Evolutionary conservation across 2,329 filamentous ascomycete genomes (phyloP), one percentile per base, ranked within the genome.

Genomic region (Hypoxylon sp.): DNA sequence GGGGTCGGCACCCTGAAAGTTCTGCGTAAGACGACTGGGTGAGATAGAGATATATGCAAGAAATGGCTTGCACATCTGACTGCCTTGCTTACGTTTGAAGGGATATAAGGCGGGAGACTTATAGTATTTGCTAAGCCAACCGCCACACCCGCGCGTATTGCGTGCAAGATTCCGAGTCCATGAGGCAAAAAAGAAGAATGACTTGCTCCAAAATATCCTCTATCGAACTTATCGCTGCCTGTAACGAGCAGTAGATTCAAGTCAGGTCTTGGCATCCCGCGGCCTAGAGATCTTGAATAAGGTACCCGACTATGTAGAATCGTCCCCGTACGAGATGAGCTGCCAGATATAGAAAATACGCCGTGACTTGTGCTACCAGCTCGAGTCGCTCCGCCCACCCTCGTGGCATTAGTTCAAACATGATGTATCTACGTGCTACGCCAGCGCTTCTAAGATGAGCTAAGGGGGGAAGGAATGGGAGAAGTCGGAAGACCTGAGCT

Each of bases 341-440:
- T 54, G 47, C 49, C 40, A 48, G 55, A 60, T 54, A 48, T 64
- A 62, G 51, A 56, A 29, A 59, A 41, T 52, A 61, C 47, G 53
- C 58, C 58, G 29, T 59, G 46, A 40, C 24, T 49, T 45, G 57
- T 66, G 62, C 51, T 47, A 65, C 62, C 56, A 54, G 37, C 27
- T 37, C 55, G 49, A 48, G 48, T 65, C 60, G 62, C 56, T 63
- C 61, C 54, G 49, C 41, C 40, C n/a, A n/a, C n/a, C 47, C 56
- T 52, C 47, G 48, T 62, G 62, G 64, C 53, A 67, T 66, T 67
- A 62, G 62, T 58, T 58, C 62, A 31, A 45, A 46, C 43, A 57
- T 62, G 60, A 62, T 61, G 57, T 58, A 65, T 48, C 55, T 46
- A 18, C 48, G 60, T 68, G 52, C 42, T 51, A 65, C 65, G 56